These are phyloP conservation scores for Prinsepia uniflora DNA, from an alignment of 306 rosid genomes.

Conservation along the genomic window DNA sequence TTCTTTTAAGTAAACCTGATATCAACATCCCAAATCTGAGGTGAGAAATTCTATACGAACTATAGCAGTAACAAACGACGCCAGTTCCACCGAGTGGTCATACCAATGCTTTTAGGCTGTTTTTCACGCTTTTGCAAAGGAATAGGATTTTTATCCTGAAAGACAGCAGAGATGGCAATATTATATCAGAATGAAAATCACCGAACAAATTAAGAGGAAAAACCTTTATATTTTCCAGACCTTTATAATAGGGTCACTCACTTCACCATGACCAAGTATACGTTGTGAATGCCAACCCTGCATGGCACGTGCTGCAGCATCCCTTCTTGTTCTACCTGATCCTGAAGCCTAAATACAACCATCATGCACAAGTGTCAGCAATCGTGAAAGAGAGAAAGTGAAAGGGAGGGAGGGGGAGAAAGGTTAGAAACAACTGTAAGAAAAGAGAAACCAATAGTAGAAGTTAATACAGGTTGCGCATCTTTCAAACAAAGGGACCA, in stretches of 20 bases:
- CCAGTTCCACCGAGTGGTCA: slow-evolving; percentile 26
- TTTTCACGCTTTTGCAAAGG: slow-evolving; percentile 88
- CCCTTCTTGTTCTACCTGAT: slow-evolving; percentile 91
- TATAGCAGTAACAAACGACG: slow-evolving; percentile 9
- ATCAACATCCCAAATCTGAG: slow-evolving; percentile 25
- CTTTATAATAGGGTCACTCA: slow-evolving; percentile 91
- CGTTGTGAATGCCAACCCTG: slow-evolving; percentile 99
- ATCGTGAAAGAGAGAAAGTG: background rate
- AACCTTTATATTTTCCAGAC: slow-evolving; percentile 39
- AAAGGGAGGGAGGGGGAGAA: background rate
- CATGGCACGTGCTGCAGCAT: slow-evolving; percentile 99
- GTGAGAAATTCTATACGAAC: slow-evolving; percentile 12
- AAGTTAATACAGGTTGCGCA: background rate
- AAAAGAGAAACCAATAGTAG: background rate
- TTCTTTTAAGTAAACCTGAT: slow-evolving; percentile 77
- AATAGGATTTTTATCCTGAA: slow-evolving; percentile 69
- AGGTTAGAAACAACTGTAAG: background rate
- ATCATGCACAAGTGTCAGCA: background rate
- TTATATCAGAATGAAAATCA: slow-evolving; percentile 10
- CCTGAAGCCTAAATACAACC: slow-evolving; percentile 57
- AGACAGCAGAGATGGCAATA: slow-evolving; percentile 20
- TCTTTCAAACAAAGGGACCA: background rate
- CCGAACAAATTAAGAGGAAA: slow-evolving; percentile 23
- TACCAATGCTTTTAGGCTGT: slow-evolving; percentile 88
- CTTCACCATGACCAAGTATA: slow-evolving; percentile 93